A percentile compares a stretch with the other conserved stretches of the same genome.
phyloP scores from a whole-genome alignment of 2,329 filamentous ascomycete genomes.

The Curvularia hawaiiensis region DNA sequence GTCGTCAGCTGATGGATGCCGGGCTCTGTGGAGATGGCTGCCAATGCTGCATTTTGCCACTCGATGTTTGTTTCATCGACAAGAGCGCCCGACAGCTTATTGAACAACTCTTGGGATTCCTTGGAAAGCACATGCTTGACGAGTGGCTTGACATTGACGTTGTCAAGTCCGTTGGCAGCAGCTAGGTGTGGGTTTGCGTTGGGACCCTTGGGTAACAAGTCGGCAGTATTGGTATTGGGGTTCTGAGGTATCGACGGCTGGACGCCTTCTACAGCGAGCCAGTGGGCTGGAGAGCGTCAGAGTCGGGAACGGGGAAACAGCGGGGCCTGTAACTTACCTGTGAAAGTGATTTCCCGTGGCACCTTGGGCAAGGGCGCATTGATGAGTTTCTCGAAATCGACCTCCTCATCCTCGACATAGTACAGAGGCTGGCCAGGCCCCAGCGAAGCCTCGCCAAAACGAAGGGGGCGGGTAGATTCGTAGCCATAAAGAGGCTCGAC shows the following conservation, averaged over 20 bases:
- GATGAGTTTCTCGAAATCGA: conserved; percentile 98
- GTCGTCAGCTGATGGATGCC: conserved; percentile 94
- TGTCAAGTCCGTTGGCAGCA: conserved; percentile 82
- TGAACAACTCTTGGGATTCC: conserved; percentile 95
- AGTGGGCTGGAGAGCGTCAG: conserved; percentile 70
- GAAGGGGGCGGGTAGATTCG: conserved; percentile 84
- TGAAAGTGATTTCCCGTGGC: conserved; percentile 89
- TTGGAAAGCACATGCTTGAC: conserved; percentile 97
- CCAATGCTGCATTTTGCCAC: conserved; percentile 82
- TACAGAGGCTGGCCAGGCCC: conserved; percentile 93
- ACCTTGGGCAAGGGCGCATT: conserved; percentile 96
- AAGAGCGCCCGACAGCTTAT: conserved; percentile 88
- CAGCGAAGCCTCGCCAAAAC: conserved; percentile 91
- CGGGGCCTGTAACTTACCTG: conserved; percentile 61
- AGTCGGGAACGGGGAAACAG: neutral
- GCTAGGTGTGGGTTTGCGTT: conserved; percentile 85
- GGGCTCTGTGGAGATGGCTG: conserved; percentile 84
- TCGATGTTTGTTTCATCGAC: conserved; percentile 88
- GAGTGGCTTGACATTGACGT: conserved; percentile 80
- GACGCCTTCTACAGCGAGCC: conserved; percentile 96
- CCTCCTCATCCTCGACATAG: conserved; percentile 97
- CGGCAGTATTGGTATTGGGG: conserved; percentile 85
- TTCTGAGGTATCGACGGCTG: conserved; percentile 97
- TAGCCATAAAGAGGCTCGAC: conserved; percentile 97
- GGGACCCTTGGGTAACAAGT: conserved; percentile 87